These are phyloP conservation scores for Ilyonectria sp. DNA, from an alignment of 2,329 filamentous ascomycete genomes.

Conservation along the genomic window DNA sequence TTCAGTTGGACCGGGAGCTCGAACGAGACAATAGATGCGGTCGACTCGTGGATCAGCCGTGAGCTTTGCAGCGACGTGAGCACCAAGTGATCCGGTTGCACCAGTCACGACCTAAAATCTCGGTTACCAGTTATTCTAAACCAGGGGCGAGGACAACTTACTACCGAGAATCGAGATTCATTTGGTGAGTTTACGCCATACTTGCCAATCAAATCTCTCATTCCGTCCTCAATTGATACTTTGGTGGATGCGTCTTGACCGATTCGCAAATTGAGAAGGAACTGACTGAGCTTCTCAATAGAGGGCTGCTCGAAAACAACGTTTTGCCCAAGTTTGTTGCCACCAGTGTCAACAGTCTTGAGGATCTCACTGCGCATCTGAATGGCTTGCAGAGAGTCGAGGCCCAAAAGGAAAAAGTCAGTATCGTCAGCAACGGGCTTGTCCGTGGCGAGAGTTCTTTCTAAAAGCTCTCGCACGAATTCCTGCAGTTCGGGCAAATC, in stretches of 20 bases:
- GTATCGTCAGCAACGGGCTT: constrained; percentile 55
- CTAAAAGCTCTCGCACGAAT: constrained; percentile 53
- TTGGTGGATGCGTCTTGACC: constrained; percentile 51
- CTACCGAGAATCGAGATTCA: constrained; percentile 36
- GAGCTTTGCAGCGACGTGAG: constrained; percentile 73
- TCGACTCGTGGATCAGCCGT: constrained; percentile 69
- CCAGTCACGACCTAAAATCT: constrained; percentile 68
- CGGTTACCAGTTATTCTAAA: not conserved
- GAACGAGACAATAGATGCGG: constrained; percentile 67
- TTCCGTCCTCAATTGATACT: constrained; percentile 48
- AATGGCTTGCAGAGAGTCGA: constrained; percentile 72
- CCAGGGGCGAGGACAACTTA: constrained; percentile 15
- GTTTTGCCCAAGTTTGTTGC: constrained; percentile 65
- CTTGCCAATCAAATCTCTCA: constrained; percentile 43
- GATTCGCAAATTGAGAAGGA: constrained; percentile 60
- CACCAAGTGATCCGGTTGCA: constrained; percentile 75
- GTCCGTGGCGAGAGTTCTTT: constrained; percentile 43
- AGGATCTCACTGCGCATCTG: constrained; percentile 67
- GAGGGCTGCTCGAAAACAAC: constrained; percentile 72
- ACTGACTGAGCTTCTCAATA: constrained; percentile 59
- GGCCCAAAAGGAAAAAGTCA: constrained; percentile 71
- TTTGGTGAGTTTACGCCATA: constrained; percentile 24
- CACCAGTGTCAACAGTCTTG: constrained; percentile 63
- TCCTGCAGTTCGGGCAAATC: constrained; percentile 46
- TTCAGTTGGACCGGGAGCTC: constrained; percentile 50